phyloP scores from a whole-genome alignment of 768 basidiomycete genomes.

The Suillus tomentosus region DNA sequence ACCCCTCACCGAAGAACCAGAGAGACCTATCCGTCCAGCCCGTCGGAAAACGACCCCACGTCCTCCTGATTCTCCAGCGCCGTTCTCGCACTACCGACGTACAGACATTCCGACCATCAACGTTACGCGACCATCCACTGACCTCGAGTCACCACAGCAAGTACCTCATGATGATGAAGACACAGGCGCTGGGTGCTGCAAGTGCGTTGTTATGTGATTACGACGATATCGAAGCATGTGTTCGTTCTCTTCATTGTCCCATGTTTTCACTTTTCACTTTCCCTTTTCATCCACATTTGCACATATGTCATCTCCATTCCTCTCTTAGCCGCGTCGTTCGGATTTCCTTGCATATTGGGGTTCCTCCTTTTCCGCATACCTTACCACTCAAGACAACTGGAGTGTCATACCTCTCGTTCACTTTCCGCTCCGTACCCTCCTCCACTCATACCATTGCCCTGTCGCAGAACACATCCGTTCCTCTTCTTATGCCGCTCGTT shows the following conservation, averaged over 20 bases:
- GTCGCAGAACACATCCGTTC: slow-evolving; percentile 2
- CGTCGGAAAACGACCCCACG: slow-evolving; percentile 21
- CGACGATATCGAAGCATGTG: slow-evolving; percentile 21
- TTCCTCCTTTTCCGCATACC: slow-evolving; percentile 5
- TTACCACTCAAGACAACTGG: slow-evolving; percentile 5
- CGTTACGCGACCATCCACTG: slow-evolving; percentile 33
- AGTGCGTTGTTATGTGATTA: slow-evolving; percentile 82
- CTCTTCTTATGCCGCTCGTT: slow-evolving; percentile 15
- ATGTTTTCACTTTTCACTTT: slow-evolving; percentile 25
- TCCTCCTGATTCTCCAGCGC: slow-evolving; percentile 55
- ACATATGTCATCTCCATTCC: slow-evolving; percentile 17
- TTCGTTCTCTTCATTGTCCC: slow-evolving; percentile 23
- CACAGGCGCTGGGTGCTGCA: slow-evolving; percentile 66
- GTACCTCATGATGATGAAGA: slow-evolving; percentile 48
- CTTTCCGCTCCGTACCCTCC: not conserved
- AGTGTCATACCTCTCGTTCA: slow-evolving; percentile 3
- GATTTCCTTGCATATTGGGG: slow-evolving; percentile 7
- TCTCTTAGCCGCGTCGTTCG: slow-evolving; percentile 3
- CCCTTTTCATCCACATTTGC: slow-evolving; percentile 26
- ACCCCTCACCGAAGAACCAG: slow-evolving; percentile 30
- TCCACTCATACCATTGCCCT: slow-evolving; percentile 2
- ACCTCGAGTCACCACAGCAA: slow-evolving; percentile 27
- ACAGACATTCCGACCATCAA: slow-evolving; percentile 34
- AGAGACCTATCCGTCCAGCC: slow-evolving; percentile 30
- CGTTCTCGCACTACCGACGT: slow-evolving; percentile 59